Conservation (phyloP, 129 eudicot genomes). For the Heracleum sosnowskyi region DNA sequence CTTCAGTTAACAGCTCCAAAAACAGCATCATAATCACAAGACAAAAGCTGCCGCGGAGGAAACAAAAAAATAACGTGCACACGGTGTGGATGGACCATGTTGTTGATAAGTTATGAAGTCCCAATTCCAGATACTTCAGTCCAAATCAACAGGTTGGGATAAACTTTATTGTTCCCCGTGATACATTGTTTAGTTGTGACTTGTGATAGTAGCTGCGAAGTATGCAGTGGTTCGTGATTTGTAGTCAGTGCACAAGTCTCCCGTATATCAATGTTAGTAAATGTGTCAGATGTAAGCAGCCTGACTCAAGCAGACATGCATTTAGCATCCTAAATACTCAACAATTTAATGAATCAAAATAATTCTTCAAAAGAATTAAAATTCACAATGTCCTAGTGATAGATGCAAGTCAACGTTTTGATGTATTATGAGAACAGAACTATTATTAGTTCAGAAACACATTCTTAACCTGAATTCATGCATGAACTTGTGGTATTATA, state of each 20-base stretch:
- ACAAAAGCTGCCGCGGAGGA: not conserved
- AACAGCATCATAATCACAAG: constrained; percentile 3
- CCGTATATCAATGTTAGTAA: not conserved
- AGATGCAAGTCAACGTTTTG: not conserved
- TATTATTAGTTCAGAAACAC: not conserved
- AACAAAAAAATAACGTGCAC: not conserved
- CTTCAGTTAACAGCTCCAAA: not conserved
- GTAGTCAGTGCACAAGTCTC: not conserved
- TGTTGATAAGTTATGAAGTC: not conserved
- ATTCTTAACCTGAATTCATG: constrained; percentile 5
- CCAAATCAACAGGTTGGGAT: constrained; percentile 17
- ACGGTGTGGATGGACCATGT: constrained; percentile 18
- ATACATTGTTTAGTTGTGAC: not conserved
- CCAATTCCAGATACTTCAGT: not conserved
- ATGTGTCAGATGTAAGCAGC: not conserved
- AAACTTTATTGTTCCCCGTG: not conserved
- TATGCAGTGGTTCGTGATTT: not conserved
- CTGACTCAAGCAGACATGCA: not conserved
- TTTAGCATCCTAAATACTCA: not conserved
- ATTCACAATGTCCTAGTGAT: no score
- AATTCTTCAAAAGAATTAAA: no score
- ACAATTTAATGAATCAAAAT: not conserved
- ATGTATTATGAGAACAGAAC: not conserved
- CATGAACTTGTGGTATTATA: not conserved
- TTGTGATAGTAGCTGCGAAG: not conserved